Evolutionary conservation across 176 grass and related monocot species (phyloP).

Genomic region (Musa acuminata): DNA sequence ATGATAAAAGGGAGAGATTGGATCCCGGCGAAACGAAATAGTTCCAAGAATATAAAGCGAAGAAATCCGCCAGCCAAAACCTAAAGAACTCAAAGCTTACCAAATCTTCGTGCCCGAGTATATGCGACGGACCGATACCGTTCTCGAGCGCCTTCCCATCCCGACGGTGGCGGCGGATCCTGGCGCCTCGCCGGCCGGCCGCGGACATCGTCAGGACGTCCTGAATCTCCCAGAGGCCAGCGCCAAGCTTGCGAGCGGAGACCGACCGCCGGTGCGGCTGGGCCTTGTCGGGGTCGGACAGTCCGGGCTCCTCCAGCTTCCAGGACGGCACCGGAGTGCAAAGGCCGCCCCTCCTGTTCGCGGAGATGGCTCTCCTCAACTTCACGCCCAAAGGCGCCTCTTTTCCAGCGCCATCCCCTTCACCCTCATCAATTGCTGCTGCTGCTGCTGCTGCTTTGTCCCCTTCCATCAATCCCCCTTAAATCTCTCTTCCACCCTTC

Average conservation of each 20-base stretch:
- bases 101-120: slow-evolving; percentile 26
- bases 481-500: slow-evolving; percentile 11
- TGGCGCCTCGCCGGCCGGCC: slow-evolving; percentile 7
- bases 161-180: slow-evolving; percentile 36
- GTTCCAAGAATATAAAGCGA: background rate
- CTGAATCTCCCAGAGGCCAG: slow-evolving; percentile 95
- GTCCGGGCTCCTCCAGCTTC: slow-evolving; percentile 51
- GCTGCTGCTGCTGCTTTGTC: slow-evolving; percentile 29
- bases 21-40: background rate
- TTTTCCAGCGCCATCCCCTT: slow-evolving; percentile 10
- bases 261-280: slow-evolving; percentile 42
- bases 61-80: background rate
- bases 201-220: slow-evolving; percentile 3
- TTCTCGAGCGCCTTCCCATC: slow-evolving; percentile 9
- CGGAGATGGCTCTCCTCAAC: slow-evolving; percentile 23
- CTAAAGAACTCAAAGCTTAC: slow-evolving; percentile 26
- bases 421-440: slow-evolving; percentile 24
- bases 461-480: slow-evolving; percentile 24
- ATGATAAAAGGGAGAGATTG: background rate
- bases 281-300: slow-evolving; percentile 2
- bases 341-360: slow-evolving; percentile 28
- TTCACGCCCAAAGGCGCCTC: slow-evolving; percentile 27
- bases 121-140: background rate
- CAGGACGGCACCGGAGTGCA: slow-evolving; percentile 60
- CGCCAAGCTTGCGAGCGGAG: slow-evolving; percentile 82